Percentiles rank a stretch among this genome's conserved stretches.
These are phyloP conservation scores for Bacterosira constricta DNA, from an alignment of 108 stramenopile genomes.

Conservation along the genomic window DNA sequence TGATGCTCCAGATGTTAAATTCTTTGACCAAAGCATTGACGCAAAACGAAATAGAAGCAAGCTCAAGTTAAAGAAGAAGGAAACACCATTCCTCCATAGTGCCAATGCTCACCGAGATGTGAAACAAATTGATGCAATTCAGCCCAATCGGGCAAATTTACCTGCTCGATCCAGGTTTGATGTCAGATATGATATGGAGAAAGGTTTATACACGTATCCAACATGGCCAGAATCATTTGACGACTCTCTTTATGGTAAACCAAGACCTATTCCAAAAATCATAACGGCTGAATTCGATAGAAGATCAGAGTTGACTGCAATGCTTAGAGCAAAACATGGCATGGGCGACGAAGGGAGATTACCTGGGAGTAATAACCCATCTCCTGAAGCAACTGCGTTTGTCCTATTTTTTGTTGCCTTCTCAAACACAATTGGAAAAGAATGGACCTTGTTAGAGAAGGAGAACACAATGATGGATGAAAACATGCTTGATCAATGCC, in stretches of 20 bases:
- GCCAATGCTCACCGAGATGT: conserved; percentile 82
- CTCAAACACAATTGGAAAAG: conserved; percentile 72
- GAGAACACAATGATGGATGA: conserved; percentile 12
- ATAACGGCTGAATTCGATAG: conserved; percentile 89
- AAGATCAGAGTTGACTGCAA: conserved; percentile 64
- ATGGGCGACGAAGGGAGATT: conserved; percentile 21
- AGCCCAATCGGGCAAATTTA: conserved; percentile 53
- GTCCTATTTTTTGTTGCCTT: conserved; percentile 82
- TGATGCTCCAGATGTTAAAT: conserved; percentile 73
- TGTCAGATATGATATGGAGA: conserved; percentile 8
- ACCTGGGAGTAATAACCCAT: conserved; percentile 56
- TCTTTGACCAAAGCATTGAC: conserved; percentile 89
- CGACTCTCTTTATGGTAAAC: conserved; percentile 53
- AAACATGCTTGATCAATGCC: conserved; percentile 17
- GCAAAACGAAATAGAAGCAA: conserved; percentile 86
- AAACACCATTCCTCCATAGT: conserved; percentile 81
- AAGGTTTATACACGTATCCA: conserved; percentile 63
- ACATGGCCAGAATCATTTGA: conserved; percentile 81
- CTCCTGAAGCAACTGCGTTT: conserved; percentile 73
- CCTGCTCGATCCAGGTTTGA: conserved; percentile 16
- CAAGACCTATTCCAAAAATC: conserved; percentile 80
- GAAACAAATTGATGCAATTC: conserved; percentile 71
- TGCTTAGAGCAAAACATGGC: conserved; percentile 46
- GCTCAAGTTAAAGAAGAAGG: conserved; percentile 65
- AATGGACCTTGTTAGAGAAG: conserved; percentile 38